Conservation (phyloP, 768 basidiomycete genomes). For the Clitopilus hobsonii region DNA sequence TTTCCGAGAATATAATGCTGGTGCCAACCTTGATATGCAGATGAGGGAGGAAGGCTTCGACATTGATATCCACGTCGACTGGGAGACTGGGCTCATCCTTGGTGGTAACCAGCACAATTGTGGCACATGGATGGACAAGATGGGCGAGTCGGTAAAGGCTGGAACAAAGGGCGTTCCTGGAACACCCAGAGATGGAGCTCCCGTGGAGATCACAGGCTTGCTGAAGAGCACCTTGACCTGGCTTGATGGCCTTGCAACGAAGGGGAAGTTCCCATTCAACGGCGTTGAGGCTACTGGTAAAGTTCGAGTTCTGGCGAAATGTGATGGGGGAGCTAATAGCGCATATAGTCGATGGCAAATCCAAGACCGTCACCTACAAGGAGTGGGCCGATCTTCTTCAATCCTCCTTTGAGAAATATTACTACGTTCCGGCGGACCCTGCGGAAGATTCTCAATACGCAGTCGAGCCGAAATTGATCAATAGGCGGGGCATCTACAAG, state of each 20-base stretch:
- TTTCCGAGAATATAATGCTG: slow-evolving; percentile 96
- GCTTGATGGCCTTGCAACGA: slow-evolving; percentile 63
- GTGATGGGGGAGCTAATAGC: neutral
- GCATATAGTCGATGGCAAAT: slow-evolving; percentile 64
- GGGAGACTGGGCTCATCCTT: slow-evolving; percentile 85
- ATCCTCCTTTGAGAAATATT: slow-evolving; percentile 81
- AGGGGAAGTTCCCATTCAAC: slow-evolving; percentile 81
- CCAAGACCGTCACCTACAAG: slow-evolving; percentile 75
- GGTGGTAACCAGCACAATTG: slow-evolving; percentile 87
- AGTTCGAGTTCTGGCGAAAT: slow-evolving; percentile 2
- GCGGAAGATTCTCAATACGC: slow-evolving; percentile 66
- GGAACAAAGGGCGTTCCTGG: slow-evolving; percentile 96
- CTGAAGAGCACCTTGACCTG: slow-evolving; percentile 91
- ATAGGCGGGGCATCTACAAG: slow-evolving; percentile 96
- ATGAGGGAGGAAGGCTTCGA: slow-evolving; percentile 93
- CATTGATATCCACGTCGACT: slow-evolving; percentile 92
- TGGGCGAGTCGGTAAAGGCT: slow-evolving; percentile 90
- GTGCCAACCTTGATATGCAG: slow-evolving; percentile 94
- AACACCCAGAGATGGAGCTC: slow-evolving; percentile 93
- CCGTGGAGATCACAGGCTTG: slow-evolving; percentile 92
- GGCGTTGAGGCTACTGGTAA: slow-evolving; percentile 79
- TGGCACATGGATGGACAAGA: slow-evolving; percentile 98
- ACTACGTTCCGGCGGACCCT: slow-evolving; percentile 84
- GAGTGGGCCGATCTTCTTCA: slow-evolving; percentile 89
- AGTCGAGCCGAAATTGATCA: slow-evolving; percentile 65